Base-by-base conservation (phyloP, 2,329 filamentous ascomycete species). In the Ceratocystis lukuohia region DNA sequence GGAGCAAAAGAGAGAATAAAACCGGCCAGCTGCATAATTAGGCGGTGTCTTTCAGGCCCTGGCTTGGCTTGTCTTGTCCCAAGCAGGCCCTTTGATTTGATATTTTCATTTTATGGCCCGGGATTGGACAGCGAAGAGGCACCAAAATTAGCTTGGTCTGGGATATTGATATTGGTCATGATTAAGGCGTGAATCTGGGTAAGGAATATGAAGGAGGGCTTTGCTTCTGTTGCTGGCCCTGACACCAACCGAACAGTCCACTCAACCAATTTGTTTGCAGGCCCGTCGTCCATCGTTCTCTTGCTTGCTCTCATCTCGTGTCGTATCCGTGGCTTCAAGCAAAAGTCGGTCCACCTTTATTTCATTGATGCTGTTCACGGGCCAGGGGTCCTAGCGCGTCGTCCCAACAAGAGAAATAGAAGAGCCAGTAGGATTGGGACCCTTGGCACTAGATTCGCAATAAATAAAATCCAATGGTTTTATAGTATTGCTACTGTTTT, bases 301-400 rank as follows among this genome's bases (percentile, higher is more conserved):
- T 41, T 50, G 17, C 8, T n/a, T 50, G n/a, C n/a, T 50, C 8
- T 20, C 12, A 17, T 48, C 17, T 20, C 45, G 45, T 48, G 45
- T 48, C 45, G 45, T 48, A 20, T 48, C 45, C 53, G 25, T 57
- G 30, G 53, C 53, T 57, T 57, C 53, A 57, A 28, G 10, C 37
- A 41, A 12, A 57, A 30, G 53, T 30, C 22, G 53, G 10, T 28
- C 28, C 53, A 57, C 17, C 17, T 25, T 50, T 57, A 57, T 57
- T 33, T 28, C 53, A 6, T 30, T 41, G 37, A 41, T 41, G 37
- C n/a, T 57, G 53, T 57, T 57, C 53, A 57, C 53, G 53, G 53
- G 53, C 53, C 53, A 57, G 53, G 46, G 53, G 53, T 57, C 53
- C 53, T 57, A 57, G 53, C 53, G 53, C 53, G 22, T 57, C 53